A percentile compares a stretch with the other conserved stretches of the same genome.
Evolutionary conservation across 176 grass and related monocot genomes (phyloP).

Genomic region (Musa beccarii): DNA sequence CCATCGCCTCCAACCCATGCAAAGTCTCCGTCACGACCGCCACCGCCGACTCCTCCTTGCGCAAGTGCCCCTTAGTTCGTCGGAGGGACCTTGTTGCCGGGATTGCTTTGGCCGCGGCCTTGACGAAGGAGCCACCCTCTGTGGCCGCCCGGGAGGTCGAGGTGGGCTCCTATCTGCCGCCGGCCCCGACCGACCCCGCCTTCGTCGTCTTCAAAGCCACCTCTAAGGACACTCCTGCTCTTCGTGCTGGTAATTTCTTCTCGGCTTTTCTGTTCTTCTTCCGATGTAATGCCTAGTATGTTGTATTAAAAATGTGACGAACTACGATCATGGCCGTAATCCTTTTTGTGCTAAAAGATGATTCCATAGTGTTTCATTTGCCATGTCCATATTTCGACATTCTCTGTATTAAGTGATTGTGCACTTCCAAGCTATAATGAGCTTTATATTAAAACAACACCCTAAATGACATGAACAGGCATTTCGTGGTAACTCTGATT

Average conservation of each 20-base stretch:
- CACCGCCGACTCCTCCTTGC: slow-evolving; percentile 2
- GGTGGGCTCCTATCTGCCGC: slow-evolving; percentile 72
- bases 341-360: neutral
- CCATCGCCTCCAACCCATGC: slow-evolving; percentile 7
- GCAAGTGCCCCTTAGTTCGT: slow-evolving; percentile 2
- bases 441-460: neutral
- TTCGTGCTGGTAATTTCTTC: slow-evolving; percentile 56
- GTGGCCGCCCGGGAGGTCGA: slow-evolving; percentile 53
- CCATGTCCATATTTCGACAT: no score
- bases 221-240: slow-evolving; percentile 80
- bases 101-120: slow-evolving; percentile 31
- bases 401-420: no score
- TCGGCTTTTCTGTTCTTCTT: neutral
- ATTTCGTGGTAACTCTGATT: no score
- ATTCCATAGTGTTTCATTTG: neutral
- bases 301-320: no score
- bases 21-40: neutral
- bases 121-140: slow-evolving; percentile 26
- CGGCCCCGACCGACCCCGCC: slow-evolving; percentile 40
- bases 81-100: slow-evolving; percentile 61
- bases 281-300: no score
- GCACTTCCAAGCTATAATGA: no score
- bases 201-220: slow-evolving; percentile 84
- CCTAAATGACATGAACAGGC: neutral
- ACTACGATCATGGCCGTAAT: no score